A percentile compares a stretch with the other conserved stretches of the same genome.
These are phyloP conservation scores for Fremontodendron californicum DNA, from an alignment of 345 rosid genomes.

Conservation along the genomic window DNA sequence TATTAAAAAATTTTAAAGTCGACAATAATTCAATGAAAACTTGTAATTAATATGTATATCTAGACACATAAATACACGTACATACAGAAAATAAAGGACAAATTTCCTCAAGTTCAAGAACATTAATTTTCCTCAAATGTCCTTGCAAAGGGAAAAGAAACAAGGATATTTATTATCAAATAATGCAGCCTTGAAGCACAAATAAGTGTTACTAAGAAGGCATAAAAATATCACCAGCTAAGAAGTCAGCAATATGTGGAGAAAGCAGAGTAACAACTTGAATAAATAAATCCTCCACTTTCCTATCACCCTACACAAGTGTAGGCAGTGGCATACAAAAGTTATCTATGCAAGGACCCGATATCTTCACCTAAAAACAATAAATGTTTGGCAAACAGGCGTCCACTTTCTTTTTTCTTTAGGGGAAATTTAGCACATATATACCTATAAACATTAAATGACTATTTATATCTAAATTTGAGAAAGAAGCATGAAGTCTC, in stretches of 20 bases:
- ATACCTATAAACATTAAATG: background rate
- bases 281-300: background rate
- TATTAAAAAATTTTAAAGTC: background rate
- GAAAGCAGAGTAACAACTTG: background rate
- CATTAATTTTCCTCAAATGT: background rate
- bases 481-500: background rate
- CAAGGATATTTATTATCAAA: background rate
- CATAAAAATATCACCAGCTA: background rate
- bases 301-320: background rate
- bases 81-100: background rate
- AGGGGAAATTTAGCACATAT: background rate
- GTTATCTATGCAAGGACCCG: background rate
- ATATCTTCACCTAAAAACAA: background rate
- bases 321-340: background rate
- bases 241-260: background rate
- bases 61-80: background rate
- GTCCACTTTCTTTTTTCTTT: background rate
- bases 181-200: background rate
- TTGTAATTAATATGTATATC: background rate
- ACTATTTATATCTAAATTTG: background rate
- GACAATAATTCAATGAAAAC: background rate
- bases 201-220: background rate
- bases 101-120: background rate
- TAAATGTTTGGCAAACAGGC: background rate
- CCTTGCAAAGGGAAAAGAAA: background rate